A percentile compares a stretch with the other conserved stretches of the same genome.
Conservation (phyloP, 2,329 filamentous ascomycete species). For the Colletotrichum sp. region DNA sequence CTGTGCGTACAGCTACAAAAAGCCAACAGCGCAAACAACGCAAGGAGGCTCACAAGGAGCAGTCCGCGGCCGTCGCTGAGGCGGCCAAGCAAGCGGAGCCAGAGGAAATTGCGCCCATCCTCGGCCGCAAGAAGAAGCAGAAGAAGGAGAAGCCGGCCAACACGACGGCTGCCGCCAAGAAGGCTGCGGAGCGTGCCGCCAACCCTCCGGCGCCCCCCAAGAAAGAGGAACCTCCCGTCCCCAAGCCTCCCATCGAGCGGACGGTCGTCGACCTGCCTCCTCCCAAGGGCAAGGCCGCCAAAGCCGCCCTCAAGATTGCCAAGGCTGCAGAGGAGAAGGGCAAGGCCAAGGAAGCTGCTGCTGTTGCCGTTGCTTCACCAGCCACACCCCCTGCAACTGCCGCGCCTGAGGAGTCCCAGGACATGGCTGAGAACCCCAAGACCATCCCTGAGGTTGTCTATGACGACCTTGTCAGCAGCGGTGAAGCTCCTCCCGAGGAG, state of each 20-base stretch:
- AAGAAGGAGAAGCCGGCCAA: slow-evolving; percentile 69
- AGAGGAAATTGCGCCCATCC: slow-evolving; percentile 71
- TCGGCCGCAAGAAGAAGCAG: slow-evolving; percentile 84
- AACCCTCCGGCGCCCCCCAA: slow-evolving; percentile 14
- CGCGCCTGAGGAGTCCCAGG: neutral
- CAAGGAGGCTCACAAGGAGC: slow-evolving; percentile 70
- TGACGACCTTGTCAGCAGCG: slow-evolving; percentile 1
- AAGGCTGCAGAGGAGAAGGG: slow-evolving; percentile 14
- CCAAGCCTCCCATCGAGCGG: slow-evolving; percentile 28
- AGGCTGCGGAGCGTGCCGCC: slow-evolving; percentile 7
- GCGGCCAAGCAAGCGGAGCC: slow-evolving; percentile 56
- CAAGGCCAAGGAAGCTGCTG: slow-evolving; percentile 20
- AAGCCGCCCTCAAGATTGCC: slow-evolving; percentile 23
- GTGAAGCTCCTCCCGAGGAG: slow-evolving; percentile 25
- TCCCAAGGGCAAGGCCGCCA: slow-evolving; percentile 25
- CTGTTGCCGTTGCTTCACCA: neutral
- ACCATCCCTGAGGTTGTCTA: slow-evolving; percentile 20
- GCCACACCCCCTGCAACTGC: neutral
- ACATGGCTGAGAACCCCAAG: slow-evolving; percentile 17
- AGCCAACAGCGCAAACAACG: slow-evolving; percentile 80
- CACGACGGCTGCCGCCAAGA: slow-evolving; percentile 18
- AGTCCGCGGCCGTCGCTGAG: slow-evolving; percentile 60
- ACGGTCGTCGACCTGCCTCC: slow-evolving; percentile 22
- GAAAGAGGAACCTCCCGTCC: slow-evolving; percentile 17
- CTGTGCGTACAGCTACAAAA: slow-evolving; percentile 74